Evolutionary conservation across 148 eudicot species (phyloP).

Genomic region (Silene latifolia): DNA sequence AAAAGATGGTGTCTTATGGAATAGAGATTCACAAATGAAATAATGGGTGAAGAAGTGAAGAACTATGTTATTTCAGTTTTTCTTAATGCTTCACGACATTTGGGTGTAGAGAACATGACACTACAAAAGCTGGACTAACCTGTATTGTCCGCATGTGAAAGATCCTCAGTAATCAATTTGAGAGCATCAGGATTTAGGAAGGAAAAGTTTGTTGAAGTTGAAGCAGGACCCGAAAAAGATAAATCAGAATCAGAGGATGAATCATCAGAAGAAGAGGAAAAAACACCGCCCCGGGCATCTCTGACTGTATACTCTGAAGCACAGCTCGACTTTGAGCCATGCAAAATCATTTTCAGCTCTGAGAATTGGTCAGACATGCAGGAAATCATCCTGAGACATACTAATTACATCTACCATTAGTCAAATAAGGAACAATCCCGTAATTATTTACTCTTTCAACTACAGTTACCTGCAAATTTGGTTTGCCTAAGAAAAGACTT

Average conservation of each 20-base stretch:
- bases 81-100: neutral
- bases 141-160: conserved; percentile 66
- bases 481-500: conserved; percentile 21
- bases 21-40: conserved; percentile 20
- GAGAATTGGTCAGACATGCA: conserved; percentile 92
- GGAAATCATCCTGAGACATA: conserved; percentile 98
- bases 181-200: conserved; percentile 56
- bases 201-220: conserved; percentile 56
- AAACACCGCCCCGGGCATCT: conserved; percentile 50
- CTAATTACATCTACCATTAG: conserved; percentile 75
- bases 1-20: conserved; percentile 15
- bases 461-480: conserved; percentile 16
- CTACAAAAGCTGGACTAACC: conserved; percentile 64
- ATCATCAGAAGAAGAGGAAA: conserved; percentile 66
- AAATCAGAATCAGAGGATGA: conserved; percentile 77
- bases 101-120: conserved; percentile 26
- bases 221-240: conserved; percentile 62
- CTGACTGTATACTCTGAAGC: conserved; percentile 51
- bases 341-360: conserved; percentile 87
- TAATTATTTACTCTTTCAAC: conserved; percentile 21
- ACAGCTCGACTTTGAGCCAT: conserved; percentile 58
- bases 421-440: conserved; percentile 36
- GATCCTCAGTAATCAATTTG: conserved; percentile 79
- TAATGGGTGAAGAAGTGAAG: conserved; percentile 9
- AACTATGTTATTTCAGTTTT: neutral